A percentile compares a stretch with the other conserved stretches of the same genome.
Evolutionary conservation across 768 basidiomycete genomes (phyloP).

Genomic region (Calocera viscosa): DNA sequence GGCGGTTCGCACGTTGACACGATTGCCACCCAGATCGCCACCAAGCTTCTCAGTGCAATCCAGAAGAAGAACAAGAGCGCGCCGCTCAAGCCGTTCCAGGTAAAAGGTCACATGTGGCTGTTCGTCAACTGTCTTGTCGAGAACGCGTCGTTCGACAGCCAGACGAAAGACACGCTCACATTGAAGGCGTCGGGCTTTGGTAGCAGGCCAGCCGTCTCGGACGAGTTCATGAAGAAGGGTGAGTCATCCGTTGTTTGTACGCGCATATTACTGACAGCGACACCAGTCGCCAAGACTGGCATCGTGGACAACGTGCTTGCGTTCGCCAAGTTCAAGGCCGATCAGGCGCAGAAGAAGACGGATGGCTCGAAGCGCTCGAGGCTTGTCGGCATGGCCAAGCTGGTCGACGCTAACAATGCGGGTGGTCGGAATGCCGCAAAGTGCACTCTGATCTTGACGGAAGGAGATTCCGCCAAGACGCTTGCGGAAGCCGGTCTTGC

Average conservation of each 20-base stretch:
- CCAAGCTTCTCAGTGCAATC: slow-evolving; percentile 66
- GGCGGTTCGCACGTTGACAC: slow-evolving; percentile 86
- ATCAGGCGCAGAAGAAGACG: slow-evolving; percentile 90
- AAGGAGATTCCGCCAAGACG: slow-evolving; percentile 98
- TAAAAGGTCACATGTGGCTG: slow-evolving; percentile 97
- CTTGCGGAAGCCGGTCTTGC: slow-evolving; percentile 88
- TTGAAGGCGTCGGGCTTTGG: slow-evolving; percentile 72
- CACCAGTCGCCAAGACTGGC: slow-evolving; percentile 67
- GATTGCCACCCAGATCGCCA: slow-evolving; percentile 80
- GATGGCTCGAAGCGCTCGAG: slow-evolving; percentile 80
- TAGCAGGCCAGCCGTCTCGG: slow-evolving; percentile 66
- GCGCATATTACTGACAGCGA: neutral
- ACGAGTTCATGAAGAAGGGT: slow-evolving; percentile 97
- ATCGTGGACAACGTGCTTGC: slow-evolving; percentile 86
- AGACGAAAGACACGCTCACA: slow-evolving; percentile 93
- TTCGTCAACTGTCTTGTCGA: slow-evolving; percentile 93
- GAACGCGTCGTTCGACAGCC: slow-evolving; percentile 98
- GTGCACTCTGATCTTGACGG: slow-evolving; percentile 93
- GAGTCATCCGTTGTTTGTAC: slow-evolving; percentile 16
- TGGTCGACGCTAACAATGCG: slow-evolving; percentile 95
- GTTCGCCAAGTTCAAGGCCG: slow-evolving; percentile 96
- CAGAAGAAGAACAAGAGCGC: slow-evolving; percentile 96
- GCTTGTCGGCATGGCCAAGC: slow-evolving; percentile 79
- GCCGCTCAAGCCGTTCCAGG: slow-evolving; percentile 81
- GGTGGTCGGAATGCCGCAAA: slow-evolving; percentile 66